Conservation (phyloP, 2,329 filamentous ascomycete genomes). For the Verticillium albo-atrum region DNA sequence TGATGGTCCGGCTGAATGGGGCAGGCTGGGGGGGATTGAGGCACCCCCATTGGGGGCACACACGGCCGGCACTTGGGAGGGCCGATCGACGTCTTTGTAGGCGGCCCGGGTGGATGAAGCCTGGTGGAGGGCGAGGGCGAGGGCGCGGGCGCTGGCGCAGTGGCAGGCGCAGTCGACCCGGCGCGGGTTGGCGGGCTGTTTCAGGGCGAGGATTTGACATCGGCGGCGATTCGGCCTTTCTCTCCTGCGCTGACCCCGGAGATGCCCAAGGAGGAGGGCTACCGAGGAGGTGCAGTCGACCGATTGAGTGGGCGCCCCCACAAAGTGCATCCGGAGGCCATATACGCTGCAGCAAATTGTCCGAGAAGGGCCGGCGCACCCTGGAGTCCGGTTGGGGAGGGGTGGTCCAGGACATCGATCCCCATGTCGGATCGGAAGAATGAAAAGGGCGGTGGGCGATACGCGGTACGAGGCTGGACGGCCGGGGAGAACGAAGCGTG, state of each 20-base stretch:
- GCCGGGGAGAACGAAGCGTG: slow-evolving; percentile 1
- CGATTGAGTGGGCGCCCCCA: slow-evolving; percentile 22
- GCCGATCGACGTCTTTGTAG: neutral
- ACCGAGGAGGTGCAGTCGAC: slow-evolving; percentile 4
- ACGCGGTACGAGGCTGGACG: too few relatives aligned
- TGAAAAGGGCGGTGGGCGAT: neutral
- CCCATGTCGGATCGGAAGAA: neutral
- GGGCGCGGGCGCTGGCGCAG: neutral
- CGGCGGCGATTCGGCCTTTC: slow-evolving; percentile 17
- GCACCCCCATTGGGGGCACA: neutral
- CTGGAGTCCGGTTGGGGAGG: neutral
- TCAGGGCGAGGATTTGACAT: slow-evolving; percentile 4
- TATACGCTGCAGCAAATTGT: slow-evolving; percentile 17
- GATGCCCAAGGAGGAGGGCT: neutral
- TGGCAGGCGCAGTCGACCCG: neutral
- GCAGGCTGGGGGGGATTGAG: neutral
- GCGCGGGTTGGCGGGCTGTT: neutral
- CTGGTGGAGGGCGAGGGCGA: neutral
- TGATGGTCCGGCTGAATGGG: neutral
- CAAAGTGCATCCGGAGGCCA: slow-evolving; percentile 13
- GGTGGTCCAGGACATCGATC: neutral
- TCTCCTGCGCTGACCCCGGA: neutral
- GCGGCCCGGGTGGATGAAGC: neutral
- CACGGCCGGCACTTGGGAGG: neutral
- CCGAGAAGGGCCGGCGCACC: slow-evolving; percentile 17